These are phyloP conservation scores for Phytophthora foliorum DNA, from an alignment of 352 stramenopile species.

Conservation along the genomic window DNA sequence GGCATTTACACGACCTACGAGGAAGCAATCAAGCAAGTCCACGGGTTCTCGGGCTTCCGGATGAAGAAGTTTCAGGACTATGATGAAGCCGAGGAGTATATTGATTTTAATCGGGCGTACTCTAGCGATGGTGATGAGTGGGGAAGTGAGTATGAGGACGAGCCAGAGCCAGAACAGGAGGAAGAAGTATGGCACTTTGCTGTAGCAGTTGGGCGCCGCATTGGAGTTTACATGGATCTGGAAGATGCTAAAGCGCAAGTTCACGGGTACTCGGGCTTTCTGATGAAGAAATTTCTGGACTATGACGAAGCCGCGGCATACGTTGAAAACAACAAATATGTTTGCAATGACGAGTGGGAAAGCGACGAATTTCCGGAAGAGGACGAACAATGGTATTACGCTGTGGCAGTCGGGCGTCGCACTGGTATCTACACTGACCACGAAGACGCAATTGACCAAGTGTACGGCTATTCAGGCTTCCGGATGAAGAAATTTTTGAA, in stretches of 20 bases:
- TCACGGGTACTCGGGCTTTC: constrained; percentile 54
- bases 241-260: constrained; percentile 51
- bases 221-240: constrained; percentile 58
- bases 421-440: constrained; percentile 58
- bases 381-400: constrained; percentile 43
- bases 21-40: constrained; percentile 18
- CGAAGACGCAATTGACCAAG: constrained; percentile 42
- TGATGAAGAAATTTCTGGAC: constrained; percentile 73
- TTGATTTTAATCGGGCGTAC: constrained; percentile 4
- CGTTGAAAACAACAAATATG: constrained; percentile 3
- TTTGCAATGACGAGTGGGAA: background rate
- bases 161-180: background rate
- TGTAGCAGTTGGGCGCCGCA: constrained; percentile 52
- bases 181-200: constrained; percentile 46
- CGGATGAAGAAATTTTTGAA: constrained; percentile 71
- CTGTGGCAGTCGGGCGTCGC: constrained; percentile 57
- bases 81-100: constrained; percentile 19
- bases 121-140: background rate
- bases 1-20: constrained; percentile 20
- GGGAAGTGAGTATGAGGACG: background rate
- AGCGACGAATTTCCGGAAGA: background rate
- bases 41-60: constrained; percentile 12
- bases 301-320: constrained; percentile 39
- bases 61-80: constrained; percentile 15
- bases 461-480: constrained; percentile 60